A percentile compares a stretch with the other conserved stretches of the same genome.
Evolutionary conservation across 768 basidiomycete species (phyloP).

Genomic region (Pleurotus sapidus): DNA sequence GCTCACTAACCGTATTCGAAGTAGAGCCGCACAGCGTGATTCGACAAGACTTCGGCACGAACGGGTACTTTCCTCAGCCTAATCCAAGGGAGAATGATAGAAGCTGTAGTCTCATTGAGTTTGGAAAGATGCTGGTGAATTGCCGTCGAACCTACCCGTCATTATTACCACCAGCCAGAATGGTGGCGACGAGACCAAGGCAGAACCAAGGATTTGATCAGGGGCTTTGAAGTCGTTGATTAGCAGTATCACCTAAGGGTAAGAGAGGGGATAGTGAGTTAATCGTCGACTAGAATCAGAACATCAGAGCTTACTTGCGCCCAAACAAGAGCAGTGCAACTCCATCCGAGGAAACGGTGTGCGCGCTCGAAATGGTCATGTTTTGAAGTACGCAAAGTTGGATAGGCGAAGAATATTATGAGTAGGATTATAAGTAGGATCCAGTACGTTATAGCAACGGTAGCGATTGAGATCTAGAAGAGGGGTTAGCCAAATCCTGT

Average conservation of each 20-base stretch:
- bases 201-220: slow-evolving; percentile 35
- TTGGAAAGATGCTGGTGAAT: neutral
- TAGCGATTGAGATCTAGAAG: slow-evolving; percentile 39
- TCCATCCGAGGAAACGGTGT: slow-evolving; percentile 60
- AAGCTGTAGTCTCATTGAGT: slow-evolving; percentile 21
- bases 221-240: slow-evolving; percentile 47
- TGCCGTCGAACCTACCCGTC: slow-evolving; percentile 28
- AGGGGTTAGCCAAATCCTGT: neutral
- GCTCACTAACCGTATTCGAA: slow-evolving; percentile 50
- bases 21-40: slow-evolving; percentile 55
- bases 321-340: slow-evolving; percentile 51
- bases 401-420: slow-evolving; percentile 52
- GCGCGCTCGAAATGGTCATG: slow-evolving; percentile 54
- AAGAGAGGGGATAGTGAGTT: neutral
- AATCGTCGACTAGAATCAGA: neutral
- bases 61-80: slow-evolving; percentile 55
- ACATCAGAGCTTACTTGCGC: slow-evolving; percentile 34
- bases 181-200: slow-evolving; percentile 39
- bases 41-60: slow-evolving; percentile 47
- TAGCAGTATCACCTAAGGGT: slow-evolving; percentile 41
- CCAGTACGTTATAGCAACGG: slow-evolving; percentile 48
- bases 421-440: slow-evolving; percentile 45
- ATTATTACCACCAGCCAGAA: slow-evolving; percentile 58
- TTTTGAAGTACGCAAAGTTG: slow-evolving; percentile 39
- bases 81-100: slow-evolving; percentile 60